Evolutionary conservation across 305 asterid species (phyloP).

Genomic region (Fraxinus platypoda): DNA sequence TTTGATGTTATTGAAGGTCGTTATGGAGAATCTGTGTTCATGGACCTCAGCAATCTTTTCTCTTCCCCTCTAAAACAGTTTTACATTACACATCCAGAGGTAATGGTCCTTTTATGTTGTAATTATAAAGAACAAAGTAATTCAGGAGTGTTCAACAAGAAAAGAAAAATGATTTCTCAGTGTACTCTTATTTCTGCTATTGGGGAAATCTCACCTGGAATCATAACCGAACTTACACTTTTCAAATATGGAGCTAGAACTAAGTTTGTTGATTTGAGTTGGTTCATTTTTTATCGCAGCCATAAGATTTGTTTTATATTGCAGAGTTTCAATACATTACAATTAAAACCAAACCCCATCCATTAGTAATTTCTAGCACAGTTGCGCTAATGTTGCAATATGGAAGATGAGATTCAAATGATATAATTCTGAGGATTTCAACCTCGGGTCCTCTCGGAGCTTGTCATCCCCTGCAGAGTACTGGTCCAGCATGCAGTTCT

Average conservation of each 20-base stretch:
- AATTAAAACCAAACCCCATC: not conserved
- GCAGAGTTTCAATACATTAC: not conserved
- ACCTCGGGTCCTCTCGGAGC: not conserved
- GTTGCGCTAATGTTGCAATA: not conserved
- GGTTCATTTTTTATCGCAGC: not conserved
- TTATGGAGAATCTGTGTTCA: conserved; percentile 48
- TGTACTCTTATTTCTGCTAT: not conserved
- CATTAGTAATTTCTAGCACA: not conserved
- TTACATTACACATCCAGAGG: conserved; percentile 49
- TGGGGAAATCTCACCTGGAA: not conserved
- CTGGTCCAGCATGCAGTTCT: not conserved
- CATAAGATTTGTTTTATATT: not conserved
- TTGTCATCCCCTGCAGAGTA: no score
- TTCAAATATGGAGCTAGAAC: conserved; percentile 5
- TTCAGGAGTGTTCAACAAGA: not conserved
- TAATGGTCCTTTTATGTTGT: conserved; percentile 27
- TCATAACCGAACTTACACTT: not conserved
- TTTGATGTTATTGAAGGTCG: conserved; percentile 60
- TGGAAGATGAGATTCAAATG: not conserved
- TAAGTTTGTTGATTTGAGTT: not conserved
- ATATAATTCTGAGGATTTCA: not conserved
- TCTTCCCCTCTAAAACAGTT: conserved; percentile 56
- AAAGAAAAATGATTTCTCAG: not conserved
- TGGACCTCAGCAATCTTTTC: conserved; percentile 67
- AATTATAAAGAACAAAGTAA: not conserved